phyloP scores from a whole-genome alignment of 2,329 filamentous ascomycete species.

The Cladosporium sp. region DNA sequence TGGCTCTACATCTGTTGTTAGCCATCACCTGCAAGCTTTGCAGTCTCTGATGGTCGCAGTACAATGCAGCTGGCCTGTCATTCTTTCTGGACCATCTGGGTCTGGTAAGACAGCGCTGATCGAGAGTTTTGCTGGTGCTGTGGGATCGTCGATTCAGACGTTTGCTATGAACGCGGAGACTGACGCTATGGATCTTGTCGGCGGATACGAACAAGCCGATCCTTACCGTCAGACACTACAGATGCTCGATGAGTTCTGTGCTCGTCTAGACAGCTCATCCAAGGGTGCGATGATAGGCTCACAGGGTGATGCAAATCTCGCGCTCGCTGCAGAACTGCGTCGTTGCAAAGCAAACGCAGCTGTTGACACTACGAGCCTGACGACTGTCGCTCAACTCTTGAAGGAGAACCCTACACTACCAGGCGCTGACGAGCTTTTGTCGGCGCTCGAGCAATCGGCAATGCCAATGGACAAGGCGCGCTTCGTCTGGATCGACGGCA shows the following conservation, averaged over 20 bases:
- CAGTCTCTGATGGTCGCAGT: slow-evolving; percentile 88
- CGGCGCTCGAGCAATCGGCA: slow-evolving; percentile 18
- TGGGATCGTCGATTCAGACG: slow-evolving; percentile 74
- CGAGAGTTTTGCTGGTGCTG: slow-evolving; percentile 74
- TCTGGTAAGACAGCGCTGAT: slow-evolving; percentile 84
- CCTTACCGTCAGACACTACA: slow-evolving; percentile 57
- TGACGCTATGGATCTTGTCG: slow-evolving; percentile 95
- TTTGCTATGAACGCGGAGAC: slow-evolving; percentile 93
- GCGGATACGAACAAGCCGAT: slow-evolving; percentile 94
- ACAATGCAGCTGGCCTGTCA: slow-evolving; percentile 83
- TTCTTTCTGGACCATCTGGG: slow-evolving; percentile 82
- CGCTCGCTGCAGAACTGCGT: slow-evolving; percentile 20
- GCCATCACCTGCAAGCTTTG: slow-evolving; percentile 67
- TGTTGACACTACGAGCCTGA: slow-evolving; percentile 14
- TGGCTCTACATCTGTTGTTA: slow-evolving; percentile 28
- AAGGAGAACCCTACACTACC: slow-evolving; percentile 4
- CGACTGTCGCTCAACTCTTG: slow-evolving; percentile 21
- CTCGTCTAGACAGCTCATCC: slow-evolving; percentile 16
- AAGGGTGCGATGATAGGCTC: slow-evolving; percentile 16
- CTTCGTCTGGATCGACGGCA: slow-evolving; percentile 95
- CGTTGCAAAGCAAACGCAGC: slow-evolving; percentile 17
- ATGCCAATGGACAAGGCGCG: slow-evolving; percentile 67
- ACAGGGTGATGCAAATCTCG: neutral
- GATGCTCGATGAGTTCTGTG: slow-evolving; percentile 27
- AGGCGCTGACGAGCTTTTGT: slow-evolving; percentile 20